Base-by-base conservation (phyloP, 352 stramenopile genomes). In the Phytopythium montanum region DNA sequence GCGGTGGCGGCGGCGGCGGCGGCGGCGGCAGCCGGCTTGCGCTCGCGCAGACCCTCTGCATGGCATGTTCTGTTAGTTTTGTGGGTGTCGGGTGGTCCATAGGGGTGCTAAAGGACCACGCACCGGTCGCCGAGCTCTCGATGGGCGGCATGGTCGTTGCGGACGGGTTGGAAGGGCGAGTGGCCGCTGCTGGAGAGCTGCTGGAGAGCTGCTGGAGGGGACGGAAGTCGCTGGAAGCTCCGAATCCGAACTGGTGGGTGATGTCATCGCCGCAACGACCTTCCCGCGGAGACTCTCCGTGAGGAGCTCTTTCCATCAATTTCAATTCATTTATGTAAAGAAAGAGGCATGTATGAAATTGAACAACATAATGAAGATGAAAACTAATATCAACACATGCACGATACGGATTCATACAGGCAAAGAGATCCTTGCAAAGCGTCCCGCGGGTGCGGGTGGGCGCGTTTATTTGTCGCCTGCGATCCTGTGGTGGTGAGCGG, bases 21-120 rank as follows among this genome's bases (percentile, higher is more conserved):
- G 2, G 49, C 55, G 26, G 26, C 39, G 39, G 62, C 54, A 12
- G 72, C 64, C 25, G 49, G 26, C 60, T 90, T 87, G 68, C 84
- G 84, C 66, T 86, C 76, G 54, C 85, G 77, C 21, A 92, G 69
- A 13, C 77, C 70, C 48, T 79, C 70, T 73, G 19, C 14, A 21
- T 16, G 18, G 5, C 5, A 44, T n/a, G 52, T 50, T 50, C 44
- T n/a, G 44, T 50, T n/a, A 46, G 39, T 46, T 6, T 46, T 46
- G 21, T 46, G 19, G 19, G 7, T 19, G 39, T 21, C 16, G 7
- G 14, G 13, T 5, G 36, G 36, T 4, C 4, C 0, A 5, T 42
- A 12, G 36, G 13, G 16, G 3, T 8, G 4, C 39, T 0, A 19
- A 16, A 21, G 5, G n/a, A 0, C 4, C 8, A 66, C 64, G 21